phyloP scores from a whole-genome alignment of 495 filamentous ascomycete species.

The Penicillium flavigenum region DNA sequence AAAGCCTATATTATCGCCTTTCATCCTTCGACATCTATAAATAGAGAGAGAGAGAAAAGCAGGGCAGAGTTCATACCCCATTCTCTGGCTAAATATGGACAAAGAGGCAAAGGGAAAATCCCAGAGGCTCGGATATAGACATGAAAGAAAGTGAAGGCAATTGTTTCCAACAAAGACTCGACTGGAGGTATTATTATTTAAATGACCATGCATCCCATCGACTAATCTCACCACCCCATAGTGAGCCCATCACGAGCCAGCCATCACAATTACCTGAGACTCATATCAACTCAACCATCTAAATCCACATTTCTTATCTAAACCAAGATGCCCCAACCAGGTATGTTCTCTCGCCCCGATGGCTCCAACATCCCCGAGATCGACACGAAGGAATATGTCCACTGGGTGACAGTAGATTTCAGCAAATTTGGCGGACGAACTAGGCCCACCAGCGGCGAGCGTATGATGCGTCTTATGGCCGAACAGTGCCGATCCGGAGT shows the following conservation, averaged over 20 bases:
- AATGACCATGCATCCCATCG: background rate
- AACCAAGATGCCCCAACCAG: background rate
- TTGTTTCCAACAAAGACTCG: slow-evolving; percentile 2
- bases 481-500: slow-evolving; percentile 1
- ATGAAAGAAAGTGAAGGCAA: background rate
- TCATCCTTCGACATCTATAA: background rate
- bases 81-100: background rate
- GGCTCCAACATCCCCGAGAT: slow-evolving; percentile 1
- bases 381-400: background rate
- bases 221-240: background rate
- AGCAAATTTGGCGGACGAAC: background rate
- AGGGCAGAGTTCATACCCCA: background rate
- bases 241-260: background rate
- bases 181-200: background rate
- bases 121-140: background rate
- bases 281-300: background rate
- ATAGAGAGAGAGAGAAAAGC: background rate
- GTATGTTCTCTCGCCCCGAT: slow-evolving; percentile 5
- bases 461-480: slow-evolving; percentile 6
- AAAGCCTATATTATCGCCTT: background rate
- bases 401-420: slow-evolving; percentile 9
- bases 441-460: background rate
- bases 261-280: background rate
- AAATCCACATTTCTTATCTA: background rate
- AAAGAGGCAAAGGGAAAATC: background rate